Conservation (phyloP, 2,329 filamentous ascomycete genomes). For the Hirsutella thompsonii region DNA sequence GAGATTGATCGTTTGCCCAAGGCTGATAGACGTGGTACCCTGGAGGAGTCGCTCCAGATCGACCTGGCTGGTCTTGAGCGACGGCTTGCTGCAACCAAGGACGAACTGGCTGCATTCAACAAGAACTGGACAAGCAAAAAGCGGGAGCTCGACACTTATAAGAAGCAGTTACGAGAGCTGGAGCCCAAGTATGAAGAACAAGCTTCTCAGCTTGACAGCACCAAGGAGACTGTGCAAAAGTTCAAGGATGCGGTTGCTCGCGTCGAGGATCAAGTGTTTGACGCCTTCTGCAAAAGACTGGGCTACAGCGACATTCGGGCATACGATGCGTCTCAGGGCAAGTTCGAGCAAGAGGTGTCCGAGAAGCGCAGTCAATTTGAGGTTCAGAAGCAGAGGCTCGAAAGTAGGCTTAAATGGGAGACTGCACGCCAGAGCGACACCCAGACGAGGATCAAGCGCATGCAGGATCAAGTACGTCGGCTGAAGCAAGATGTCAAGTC, state of each 20-base stretch:
- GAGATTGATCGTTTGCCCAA: conserved; percentile 74
- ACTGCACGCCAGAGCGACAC: conserved; percentile 40
- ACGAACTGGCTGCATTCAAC: conserved; percentile 66
- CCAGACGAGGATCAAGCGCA: conserved; percentile 51
- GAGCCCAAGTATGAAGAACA: conserved; percentile 69
- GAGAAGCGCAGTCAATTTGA: conserved; percentile 81
- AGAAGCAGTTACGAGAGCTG: conserved; percentile 60
- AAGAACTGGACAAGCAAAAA: conserved; percentile 77
- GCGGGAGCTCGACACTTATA: conserved; percentile 63
- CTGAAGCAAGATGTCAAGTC: conserved; percentile 56
- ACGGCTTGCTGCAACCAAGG: conserved; percentile 55
- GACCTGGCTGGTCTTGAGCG: conserved; percentile 73
- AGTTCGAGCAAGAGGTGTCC: conserved; percentile 77
- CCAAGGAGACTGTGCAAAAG: conserved; percentile 34
- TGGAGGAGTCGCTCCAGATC: conserved; percentile 70
- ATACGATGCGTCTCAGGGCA: conserved; percentile 88
- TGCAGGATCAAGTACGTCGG: conserved; percentile 54
- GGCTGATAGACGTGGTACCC: conserved; percentile 58
- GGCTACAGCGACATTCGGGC: conserved; percentile 83
- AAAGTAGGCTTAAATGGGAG: conserved; percentile 47
- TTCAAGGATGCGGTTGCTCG: conserved; percentile 53
- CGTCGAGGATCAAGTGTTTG: conserved; percentile 83
- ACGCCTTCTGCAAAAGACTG: conserved; percentile 70
- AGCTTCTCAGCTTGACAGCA: conserved; percentile 50
- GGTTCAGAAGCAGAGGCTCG: conserved; percentile 66